phyloP scores from a whole-genome alignment of 352 stramenopile species.

The Blastocystis sp. region DNA sequence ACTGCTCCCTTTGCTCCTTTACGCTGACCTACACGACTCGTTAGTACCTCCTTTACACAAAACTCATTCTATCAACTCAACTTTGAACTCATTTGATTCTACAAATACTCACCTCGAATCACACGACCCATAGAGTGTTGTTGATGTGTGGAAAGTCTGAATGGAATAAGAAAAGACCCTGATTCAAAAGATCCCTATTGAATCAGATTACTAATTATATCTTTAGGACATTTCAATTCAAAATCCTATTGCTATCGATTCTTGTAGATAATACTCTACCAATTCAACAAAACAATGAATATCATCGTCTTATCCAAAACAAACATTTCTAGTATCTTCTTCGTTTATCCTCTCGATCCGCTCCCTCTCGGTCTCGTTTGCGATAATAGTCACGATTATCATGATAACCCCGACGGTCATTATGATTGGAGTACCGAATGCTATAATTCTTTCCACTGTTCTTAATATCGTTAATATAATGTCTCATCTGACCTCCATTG shows the following conservation, averaged over 20 bases:
- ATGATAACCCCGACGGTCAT: not conserved
- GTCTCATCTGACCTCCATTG: constrained; percentile 74
- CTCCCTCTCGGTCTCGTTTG: not conserved
- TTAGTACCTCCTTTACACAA: too few species aligned
- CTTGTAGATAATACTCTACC: not conserved
- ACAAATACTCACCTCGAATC: too few species aligned
- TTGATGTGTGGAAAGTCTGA: constrained; percentile 20
- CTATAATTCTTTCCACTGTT: not conserved
- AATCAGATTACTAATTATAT: not conserved
- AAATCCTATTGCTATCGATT: not conserved
- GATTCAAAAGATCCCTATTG: not conserved
- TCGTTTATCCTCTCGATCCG: not conserved
- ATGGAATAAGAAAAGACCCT: not conserved
- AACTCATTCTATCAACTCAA: too few species aligned
- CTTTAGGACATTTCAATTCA: not conserved
- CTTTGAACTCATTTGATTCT: too few species aligned
- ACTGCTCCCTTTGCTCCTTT: constrained; percentile 77
- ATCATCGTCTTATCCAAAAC: not conserved
- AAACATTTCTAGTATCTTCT: not conserved
- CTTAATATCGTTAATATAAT: constrained; percentile 66
- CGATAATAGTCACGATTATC: not conserved
- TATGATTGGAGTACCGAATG: not conserved
- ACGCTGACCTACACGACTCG: too few species aligned
- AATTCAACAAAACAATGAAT: not conserved
- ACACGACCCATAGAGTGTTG: constrained; percentile 32